These are phyloP conservation scores for Septoria petroselini DNA, from an alignment of 2,329 filamentous ascomycete species.

Conservation along the genomic window DNA sequence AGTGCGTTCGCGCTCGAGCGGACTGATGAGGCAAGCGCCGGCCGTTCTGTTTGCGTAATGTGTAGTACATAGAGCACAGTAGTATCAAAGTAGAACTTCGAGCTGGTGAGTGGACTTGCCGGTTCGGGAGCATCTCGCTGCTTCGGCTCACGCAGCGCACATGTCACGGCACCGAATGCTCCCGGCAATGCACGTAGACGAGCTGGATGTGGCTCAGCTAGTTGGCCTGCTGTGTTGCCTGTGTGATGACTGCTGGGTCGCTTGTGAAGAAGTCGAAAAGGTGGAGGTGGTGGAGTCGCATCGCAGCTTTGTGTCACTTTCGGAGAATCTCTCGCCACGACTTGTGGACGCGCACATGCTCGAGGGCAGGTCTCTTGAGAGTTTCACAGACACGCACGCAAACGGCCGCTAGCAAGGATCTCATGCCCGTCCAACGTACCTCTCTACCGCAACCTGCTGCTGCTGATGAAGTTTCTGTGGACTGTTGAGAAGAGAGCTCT, in stretches of 20 bases:
- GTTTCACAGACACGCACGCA: slow-evolving; percentile 17
- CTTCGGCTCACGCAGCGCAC: neutral
- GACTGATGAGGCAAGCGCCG: neutral
- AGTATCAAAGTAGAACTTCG: no score
- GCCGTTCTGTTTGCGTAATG: no score
- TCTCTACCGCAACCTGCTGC: neutral
- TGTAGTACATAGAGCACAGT: no score
- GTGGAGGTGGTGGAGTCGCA: neutral
- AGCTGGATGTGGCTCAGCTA: neutral
- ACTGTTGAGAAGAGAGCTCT: neutral
- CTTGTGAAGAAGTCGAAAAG: neutral
- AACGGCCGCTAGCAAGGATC: slow-evolving; percentile 9
- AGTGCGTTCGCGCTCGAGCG: slow-evolving; percentile 10
- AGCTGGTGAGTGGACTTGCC: slow-evolving; percentile 5
- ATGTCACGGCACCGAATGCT: slow-evolving; percentile 10
- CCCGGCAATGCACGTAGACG: slow-evolving; percentile 15
- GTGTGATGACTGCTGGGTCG: neutral
- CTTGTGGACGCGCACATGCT: slow-evolving; percentile 1
- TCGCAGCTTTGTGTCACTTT: neutral
- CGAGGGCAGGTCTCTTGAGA: neutral
- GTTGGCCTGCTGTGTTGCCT: slow-evolving; percentile 3
- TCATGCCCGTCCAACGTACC: neutral
- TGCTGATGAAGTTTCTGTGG: slow-evolving; percentile 2
- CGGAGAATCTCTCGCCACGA: slow-evolving; percentile 4
- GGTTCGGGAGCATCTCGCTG: neutral